phyloP scores from a whole-genome alignment of 1,139 yeast species.

The Pichia sp. region DNA sequence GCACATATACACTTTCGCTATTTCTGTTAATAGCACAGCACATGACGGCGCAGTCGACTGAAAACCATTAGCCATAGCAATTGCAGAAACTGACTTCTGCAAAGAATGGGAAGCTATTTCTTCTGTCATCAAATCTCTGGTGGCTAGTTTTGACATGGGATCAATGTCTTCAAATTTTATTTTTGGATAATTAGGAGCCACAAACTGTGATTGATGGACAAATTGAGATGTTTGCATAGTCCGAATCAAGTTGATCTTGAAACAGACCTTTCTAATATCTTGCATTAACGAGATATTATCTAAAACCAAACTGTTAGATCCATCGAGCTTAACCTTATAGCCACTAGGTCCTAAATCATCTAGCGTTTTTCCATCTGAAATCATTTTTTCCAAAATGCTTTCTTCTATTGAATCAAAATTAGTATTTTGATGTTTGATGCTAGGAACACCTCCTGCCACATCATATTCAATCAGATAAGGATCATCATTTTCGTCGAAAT shows the following conservation, averaged over 20 bases:
- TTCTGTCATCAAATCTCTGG: slow-evolving; percentile 55
- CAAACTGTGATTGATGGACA: slow-evolving; percentile 69
- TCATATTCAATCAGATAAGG: slow-evolving; percentile 82
- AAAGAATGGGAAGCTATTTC: slow-evolving; percentile 63
- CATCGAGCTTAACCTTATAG: slow-evolving; percentile 42
- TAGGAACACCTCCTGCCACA: slow-evolving; percentile 75
- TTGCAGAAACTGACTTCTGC: slow-evolving; percentile 66
- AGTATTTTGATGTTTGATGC: slow-evolving; percentile 51
- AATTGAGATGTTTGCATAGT: slow-evolving; percentile 86
- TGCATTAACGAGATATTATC: slow-evolving; percentile 77
- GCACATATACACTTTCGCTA: slow-evolving; percentile 75
- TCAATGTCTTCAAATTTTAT: slow-evolving; percentile 72
- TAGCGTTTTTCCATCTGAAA: slow-evolving; percentile 25
- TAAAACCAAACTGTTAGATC: slow-evolving; percentile 57
- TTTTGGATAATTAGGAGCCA: slow-evolving; percentile 61
- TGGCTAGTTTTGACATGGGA: slow-evolving; percentile 66
- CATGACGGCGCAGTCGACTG: slow-evolving; percentile 80
- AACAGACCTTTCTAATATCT: slow-evolving; percentile 80
- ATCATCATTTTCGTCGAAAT: slow-evolving; percentile 55
- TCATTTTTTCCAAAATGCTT: slow-evolving; percentile 33
- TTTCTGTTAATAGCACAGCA: slow-evolving; percentile 71
- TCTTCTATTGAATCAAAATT: slow-evolving; percentile 51
- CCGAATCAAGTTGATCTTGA: slow-evolving; percentile 81
- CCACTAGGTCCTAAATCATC: slow-evolving; percentile 39
- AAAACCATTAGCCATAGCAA: slow-evolving; percentile 91